Base-by-base conservation (phyloP, 176 grass and related monocot genomes). In the Echinochloa phyllopogon region DNA sequence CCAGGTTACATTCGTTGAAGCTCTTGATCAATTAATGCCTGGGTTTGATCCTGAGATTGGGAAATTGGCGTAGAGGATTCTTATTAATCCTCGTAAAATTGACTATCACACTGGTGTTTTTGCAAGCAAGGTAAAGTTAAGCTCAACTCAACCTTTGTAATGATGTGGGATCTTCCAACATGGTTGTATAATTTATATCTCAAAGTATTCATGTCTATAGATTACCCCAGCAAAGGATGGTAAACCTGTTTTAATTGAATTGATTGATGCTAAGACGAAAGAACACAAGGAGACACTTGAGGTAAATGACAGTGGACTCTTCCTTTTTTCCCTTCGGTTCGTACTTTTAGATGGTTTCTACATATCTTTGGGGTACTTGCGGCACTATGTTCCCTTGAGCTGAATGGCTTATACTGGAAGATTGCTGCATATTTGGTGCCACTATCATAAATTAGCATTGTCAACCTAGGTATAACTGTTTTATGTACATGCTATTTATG, bases 1-100 rank as follows among this genome's bases (percentile, higher is more conserved):
- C n/a, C 83, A 95, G 93, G 95, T 98, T 88, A 98, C 93, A 47
- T 98, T 98, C 60, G 82, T 98, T 65, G 95, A 98, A 92, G 93
- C 91, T 90, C 85, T 98, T 73, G 93, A 98, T 78, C 95, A 98
- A 73, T 65, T 98, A 53, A 98, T 98, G 95, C 95, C 93, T 83
- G 95, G 95, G 81, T 98, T 98, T 83, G 95, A 95, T 90, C 95
- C 91, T 69, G 95, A 95, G 86, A 98, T 98, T 57, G 90, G 88
- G 78, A 98, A 98, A 82, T 91, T 98, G 24, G 95, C 95, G 13
- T 91, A 98, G 78, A 91, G 95, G 86, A 58, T 98, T 87, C 92
- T 98, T 73, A 98, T 98, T 38, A 98, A 95, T 85, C 87, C 95
- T 87, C 86, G 91, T 65, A 98, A 90, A 66, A 95, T 98, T 57